Percentiles rank a stretch among this genome's conserved stretches.
Evolutionary conservation across 495 filamentous ascomycete species (phyloP).

Genomic region (Tetracladium setigerum): DNA sequence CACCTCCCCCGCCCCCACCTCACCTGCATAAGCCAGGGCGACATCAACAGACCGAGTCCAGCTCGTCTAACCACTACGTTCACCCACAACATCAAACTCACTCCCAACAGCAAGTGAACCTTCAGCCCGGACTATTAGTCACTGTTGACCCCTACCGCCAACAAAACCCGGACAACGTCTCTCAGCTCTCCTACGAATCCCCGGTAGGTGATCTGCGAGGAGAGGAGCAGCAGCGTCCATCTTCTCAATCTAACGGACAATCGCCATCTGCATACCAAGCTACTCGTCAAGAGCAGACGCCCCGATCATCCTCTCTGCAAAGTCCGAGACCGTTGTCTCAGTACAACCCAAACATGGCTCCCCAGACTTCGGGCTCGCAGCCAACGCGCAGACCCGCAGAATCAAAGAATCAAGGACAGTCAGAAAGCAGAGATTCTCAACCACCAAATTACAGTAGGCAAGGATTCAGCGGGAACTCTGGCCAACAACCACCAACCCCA

Average conservation of each 20-base stretch:
- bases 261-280: conserved; percentile 30
- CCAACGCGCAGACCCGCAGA: conserved; percentile 39
- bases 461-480: conserved; percentile 4
- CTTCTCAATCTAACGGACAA: conserved; percentile 26
- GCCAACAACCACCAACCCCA: conserved; percentile 18
- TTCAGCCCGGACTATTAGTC: conserved; percentile 23
- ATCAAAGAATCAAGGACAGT: conserved; percentile 33
- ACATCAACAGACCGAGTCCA: conserved; percentile 13
- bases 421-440: conserved; percentile 41
- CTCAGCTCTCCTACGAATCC: conserved; percentile 58
- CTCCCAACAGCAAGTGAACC: conserved; percentile 5
- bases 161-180: conserved; percentile 41
- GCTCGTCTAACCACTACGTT: conserved; percentile 10
- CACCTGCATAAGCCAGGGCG: conserved; percentile 12
- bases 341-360: conserved; percentile 38
- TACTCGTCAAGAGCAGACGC: conserved; percentile 29
- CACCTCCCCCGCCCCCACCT: conserved; percentile 4
- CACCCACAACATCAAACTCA: conserved; percentile 13
- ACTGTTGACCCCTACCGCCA: conserved; percentile 29
- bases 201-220: conserved; percentile 21
- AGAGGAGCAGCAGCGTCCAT: conserved; percentile 34
- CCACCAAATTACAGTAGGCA: conserved; percentile 25
- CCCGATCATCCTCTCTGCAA: conserved; percentile 25
- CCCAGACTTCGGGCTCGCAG: conserved; percentile 34
- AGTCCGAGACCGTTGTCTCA: conserved; percentile 29